Conservation (phyloP, 106 monocot species). For the Vanilla planifolia region DNA sequence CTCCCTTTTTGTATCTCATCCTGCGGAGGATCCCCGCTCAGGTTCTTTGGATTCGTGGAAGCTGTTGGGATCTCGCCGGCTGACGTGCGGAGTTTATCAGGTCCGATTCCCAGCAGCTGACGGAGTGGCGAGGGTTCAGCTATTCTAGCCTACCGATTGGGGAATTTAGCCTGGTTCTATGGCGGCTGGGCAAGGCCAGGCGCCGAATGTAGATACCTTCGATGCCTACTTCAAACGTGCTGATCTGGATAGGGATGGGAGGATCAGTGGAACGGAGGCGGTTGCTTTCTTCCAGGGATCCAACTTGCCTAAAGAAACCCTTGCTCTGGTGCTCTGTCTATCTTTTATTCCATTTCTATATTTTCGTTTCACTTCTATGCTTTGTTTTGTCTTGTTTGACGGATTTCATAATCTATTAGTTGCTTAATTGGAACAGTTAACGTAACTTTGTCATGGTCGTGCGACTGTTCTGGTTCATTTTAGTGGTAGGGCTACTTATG, state of each 20-base stretch:
- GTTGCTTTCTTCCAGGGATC: conserved; percentile 91
- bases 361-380: background rate
- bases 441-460: no score
- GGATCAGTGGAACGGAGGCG: conserved; percentile 81
- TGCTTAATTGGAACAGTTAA: no score
- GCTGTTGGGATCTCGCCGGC: background rate
- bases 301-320: conserved; percentile 67
- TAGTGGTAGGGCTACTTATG: no score
- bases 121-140: background rate
- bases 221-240: conserved; percentile 78
- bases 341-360: background rate
- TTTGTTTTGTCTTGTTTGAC: background rate
- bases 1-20: no score
- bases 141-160: background rate
- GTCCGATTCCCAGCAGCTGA: background rate
- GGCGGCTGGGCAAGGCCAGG: conserved; percentile 17
- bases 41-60: background rate
- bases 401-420: no score
- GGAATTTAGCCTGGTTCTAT: conserved; percentile 2
- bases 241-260: conserved; percentile 88
- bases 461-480: no score
- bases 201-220: conserved; percentile 54
- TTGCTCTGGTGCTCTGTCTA: conserved; percentile 56
- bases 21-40: background rate
- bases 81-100: background rate